Base-by-base conservation (phyloP, 345 rosid genomes). In the Salix koriyanagi region DNA sequence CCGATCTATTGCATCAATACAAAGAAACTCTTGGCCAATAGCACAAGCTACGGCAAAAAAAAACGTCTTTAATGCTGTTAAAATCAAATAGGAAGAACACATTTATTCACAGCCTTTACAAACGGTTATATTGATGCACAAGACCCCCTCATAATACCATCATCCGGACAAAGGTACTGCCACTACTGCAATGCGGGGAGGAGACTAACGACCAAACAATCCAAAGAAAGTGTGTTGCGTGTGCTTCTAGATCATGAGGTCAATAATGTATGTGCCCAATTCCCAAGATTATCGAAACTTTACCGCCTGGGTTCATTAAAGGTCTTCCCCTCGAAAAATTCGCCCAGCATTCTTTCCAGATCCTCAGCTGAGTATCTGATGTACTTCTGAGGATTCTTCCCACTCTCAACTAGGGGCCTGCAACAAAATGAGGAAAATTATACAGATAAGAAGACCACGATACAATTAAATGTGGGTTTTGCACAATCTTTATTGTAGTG, bases 391-490 rank as follows among this genome's bases (percentile, higher is more conserved):
- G 97, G 85, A 71, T 84, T 85, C 84, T 92, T 96, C 71, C 97
- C 99, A 61, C 77, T 87, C 84, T 96, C 98, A 77, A 96, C 98
- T 23, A 96, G 77, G 67, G 94, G 93, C 85, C 99, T 96, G 91
- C 75, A 75, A 48, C 23, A 76, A 52, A 65, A 44, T 23, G 16
- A 36, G 36, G 56, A 12, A 41, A 69, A 76, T 26, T n/a, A 21
- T 65, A 32, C 10, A 21, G 64, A 14, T 26, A 15, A 15, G 21
- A 26, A 16, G n/a, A 5, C 58, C n/a, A 18, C 23, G 2, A 7
- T 19, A 18, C 58, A 52, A 25, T 65, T 11, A 30, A 65, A 30
- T 2, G 11, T 6, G 67, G 67, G 39, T 14, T 28, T 65, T 15
- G 39, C 21, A n/a, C 28, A 58, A n/a, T 58, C 62, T 58, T 58